A percentile compares a stretch with the other conserved stretches of the same genome.
Evolutionary conservation across 176 grass and related monocot genomes (phyloP).

Genomic region (Echinochloa phyllopogon): DNA sequence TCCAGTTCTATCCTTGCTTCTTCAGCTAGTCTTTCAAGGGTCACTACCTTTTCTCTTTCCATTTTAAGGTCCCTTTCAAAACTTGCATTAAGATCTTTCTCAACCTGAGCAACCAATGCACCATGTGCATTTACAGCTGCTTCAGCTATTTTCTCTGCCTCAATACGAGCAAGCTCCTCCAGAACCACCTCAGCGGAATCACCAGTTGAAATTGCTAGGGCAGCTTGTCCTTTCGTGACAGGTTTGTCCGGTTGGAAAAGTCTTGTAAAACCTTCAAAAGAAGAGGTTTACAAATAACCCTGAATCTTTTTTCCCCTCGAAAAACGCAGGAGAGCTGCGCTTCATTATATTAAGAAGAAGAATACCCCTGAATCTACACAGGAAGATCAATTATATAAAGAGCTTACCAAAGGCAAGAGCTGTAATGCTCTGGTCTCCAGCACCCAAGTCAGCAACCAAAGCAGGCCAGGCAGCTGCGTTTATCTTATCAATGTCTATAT

Average conservation of each 20-base stretch:
- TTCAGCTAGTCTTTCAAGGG: slow-evolving; percentile 74
- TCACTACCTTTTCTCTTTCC: slow-evolving; percentile 80
- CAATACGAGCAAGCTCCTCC: slow-evolving; percentile 88
- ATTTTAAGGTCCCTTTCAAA: slow-evolving; percentile 78
- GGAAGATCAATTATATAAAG: slow-evolving; percentile 29
- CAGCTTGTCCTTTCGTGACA: slow-evolving; percentile 93
- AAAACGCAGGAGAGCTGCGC: too few relatives aligned
- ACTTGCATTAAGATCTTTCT: slow-evolving; percentile 80
- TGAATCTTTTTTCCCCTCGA: background rate
- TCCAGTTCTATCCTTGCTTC: slow-evolving; percentile 76
- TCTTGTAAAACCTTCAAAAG: slow-evolving; percentile 87
- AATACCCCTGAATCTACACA: background rate
- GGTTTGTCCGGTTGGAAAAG: slow-evolving; percentile 95
- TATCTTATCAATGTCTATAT: slow-evolving; percentile 95
- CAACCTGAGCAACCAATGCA: slow-evolving; percentile 80
- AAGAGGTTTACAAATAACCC: slow-evolving; percentile 21
- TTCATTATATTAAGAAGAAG: too few relatives aligned
- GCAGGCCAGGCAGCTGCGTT: slow-evolving; percentile 87
- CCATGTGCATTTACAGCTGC: slow-evolving; percentile 89
- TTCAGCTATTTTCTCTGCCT: slow-evolving; percentile 93
- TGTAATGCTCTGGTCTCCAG: slow-evolving; percentile 90
- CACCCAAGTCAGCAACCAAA: slow-evolving; percentile 73
- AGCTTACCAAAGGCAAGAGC: slow-evolving; percentile 93
- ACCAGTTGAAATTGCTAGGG: slow-evolving; percentile 83
- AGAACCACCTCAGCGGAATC: slow-evolving; percentile 77